These are phyloP conservation scores for Coelastrella sp. DNA, from an alignment of 139 green algal species.

Conservation along the genomic window DNA sequence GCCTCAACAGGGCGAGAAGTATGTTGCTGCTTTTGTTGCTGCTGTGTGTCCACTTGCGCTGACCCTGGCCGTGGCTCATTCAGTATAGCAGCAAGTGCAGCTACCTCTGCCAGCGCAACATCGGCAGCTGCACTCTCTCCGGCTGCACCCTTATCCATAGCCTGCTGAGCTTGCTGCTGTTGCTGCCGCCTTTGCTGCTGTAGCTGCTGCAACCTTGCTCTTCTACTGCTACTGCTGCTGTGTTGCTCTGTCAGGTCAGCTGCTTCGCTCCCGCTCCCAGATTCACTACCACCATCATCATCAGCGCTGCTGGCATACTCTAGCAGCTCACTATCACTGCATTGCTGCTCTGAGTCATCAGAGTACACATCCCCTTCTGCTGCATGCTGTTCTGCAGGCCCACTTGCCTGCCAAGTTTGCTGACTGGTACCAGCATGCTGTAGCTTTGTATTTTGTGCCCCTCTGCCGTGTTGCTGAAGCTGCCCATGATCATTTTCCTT, in stretches of 20 bases:
- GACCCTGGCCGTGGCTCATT: not conserved
- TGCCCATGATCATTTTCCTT: slow-evolving; percentile 23
- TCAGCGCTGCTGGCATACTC: not conserved
- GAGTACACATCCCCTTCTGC: not conserved
- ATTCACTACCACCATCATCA: not conserved
- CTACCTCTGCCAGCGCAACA: slow-evolving; percentile 16
- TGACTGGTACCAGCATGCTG: not conserved
- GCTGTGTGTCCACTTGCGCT: not conserved
- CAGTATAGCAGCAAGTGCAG: slow-evolving; percentile 24
- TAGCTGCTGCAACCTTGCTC: not conserved
- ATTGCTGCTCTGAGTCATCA: not conserved
- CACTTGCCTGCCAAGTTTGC: not conserved
- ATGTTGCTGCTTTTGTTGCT: not conserved
- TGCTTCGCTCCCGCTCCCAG: not conserved
- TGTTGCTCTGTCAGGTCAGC: no score
- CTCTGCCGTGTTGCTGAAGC: not conserved
- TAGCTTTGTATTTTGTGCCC: not conserved
- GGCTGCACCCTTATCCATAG: not conserved
- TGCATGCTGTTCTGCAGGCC: slow-evolving; percentile 10
- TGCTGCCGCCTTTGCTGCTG: not conserved
- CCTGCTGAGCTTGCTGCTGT: not conserved
- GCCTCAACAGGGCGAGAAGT: no score
- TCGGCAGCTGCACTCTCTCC: not conserved
- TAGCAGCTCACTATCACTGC: not conserved
- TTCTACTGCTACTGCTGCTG: no score